These are phyloP conservation scores for Didymella sp. DNA, from an alignment of 2,329 filamentous ascomycete genomes.

Conservation along the genomic window DNA sequence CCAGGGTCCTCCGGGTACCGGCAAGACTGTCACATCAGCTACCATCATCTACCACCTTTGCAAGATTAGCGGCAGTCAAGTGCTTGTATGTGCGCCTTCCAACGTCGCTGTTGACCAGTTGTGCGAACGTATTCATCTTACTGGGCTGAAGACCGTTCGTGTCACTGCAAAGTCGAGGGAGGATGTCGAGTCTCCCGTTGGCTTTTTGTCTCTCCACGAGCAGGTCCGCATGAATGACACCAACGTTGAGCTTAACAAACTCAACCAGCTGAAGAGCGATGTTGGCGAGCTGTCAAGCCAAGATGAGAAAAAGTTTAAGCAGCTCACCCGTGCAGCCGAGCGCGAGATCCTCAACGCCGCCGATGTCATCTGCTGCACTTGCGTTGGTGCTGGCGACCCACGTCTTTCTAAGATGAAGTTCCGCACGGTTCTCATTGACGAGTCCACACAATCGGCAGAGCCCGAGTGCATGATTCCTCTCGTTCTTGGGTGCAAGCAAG, in stretches of 20 bases:
- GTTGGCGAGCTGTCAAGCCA: conserved; percentile 90
- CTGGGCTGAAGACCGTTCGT: conserved; percentile 93
- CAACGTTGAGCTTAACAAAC: conserved; percentile 89
- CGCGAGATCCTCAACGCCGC: conserved; percentile 94
- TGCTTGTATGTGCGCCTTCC: conserved; percentile 94
- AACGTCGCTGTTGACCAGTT: conserved; percentile 99
- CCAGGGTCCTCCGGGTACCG: conserved; percentile 94
- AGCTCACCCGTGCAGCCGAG: conserved; percentile 90
- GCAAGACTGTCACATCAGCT: conserved; percentile 97
- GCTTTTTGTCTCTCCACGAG: conserved; percentile 92
- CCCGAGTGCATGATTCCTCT: conserved; percentile 99
- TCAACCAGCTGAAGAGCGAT: conserved; percentile 91
- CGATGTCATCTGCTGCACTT: conserved; percentile 98
- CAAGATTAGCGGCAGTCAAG: conserved; percentile 92
- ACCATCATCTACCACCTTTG: conserved; percentile 98
- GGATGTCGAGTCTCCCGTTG: conserved; percentile 97
- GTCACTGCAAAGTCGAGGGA: conserved; percentile 98
- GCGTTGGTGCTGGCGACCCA: conserved; percentile 94
- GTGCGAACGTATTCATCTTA: conserved; percentile 94
- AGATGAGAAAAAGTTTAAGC: conserved; percentile 98
- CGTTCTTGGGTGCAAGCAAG: conserved; percentile 96
- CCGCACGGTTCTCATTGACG: conserved; percentile 95
- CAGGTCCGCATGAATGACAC: conserved; percentile 98
- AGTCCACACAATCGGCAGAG: conserved; percentile 97
- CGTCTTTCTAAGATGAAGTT: conserved; percentile 97